Conservation (phyloP, 164 flowering plant species). For the Aristolochia contorta region DNA sequence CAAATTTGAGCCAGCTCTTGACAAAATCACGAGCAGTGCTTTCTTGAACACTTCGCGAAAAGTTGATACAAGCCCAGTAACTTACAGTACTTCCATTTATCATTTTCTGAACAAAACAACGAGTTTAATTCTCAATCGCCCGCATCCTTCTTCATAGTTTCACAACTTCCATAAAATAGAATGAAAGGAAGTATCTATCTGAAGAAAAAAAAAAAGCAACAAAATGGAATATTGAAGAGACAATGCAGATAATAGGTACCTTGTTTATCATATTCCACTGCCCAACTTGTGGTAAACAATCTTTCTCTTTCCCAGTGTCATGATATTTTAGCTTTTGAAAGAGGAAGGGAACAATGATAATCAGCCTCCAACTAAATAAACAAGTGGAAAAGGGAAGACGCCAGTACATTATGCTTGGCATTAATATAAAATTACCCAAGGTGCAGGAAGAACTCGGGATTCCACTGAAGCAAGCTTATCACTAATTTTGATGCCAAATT, state of each 20-base stretch:
- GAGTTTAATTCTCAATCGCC: neutral
- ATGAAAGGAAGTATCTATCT: neutral
- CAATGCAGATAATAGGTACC: constrained; percentile 18
- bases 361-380: neutral
- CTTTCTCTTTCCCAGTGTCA: constrained; percentile 55
- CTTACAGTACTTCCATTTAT: constrained; percentile 55
- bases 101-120: constrained; percentile 33
- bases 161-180: neutral
- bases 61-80: constrained; percentile 59
- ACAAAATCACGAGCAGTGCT: constrained; percentile 43
- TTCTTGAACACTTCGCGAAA: constrained; percentile 46
- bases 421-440: constrained; percentile 37
- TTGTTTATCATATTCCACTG: constrained; percentile 80
- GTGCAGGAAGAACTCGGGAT: constrained; percentile 68
- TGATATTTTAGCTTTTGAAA: constrained; percentile 46
- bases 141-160: neutral
- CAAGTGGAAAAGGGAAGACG: neutral
- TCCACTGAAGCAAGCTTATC: constrained; percentile 49
- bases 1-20: constrained; percentile 54
- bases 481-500: constrained; percentile 46
- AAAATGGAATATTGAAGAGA: too few relatives aligned
- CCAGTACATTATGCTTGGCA: neutral
- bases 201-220: too few relatives aligned
- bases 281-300: constrained; percentile 52
- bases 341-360: neutral